Percentiles rank a stretch among this genome's conserved stretches.
Evolutionary conservation across 2,329 filamentous ascomycete genomes (phyloP).

Genomic region (Sodiomyces alkalinus): DNA sequence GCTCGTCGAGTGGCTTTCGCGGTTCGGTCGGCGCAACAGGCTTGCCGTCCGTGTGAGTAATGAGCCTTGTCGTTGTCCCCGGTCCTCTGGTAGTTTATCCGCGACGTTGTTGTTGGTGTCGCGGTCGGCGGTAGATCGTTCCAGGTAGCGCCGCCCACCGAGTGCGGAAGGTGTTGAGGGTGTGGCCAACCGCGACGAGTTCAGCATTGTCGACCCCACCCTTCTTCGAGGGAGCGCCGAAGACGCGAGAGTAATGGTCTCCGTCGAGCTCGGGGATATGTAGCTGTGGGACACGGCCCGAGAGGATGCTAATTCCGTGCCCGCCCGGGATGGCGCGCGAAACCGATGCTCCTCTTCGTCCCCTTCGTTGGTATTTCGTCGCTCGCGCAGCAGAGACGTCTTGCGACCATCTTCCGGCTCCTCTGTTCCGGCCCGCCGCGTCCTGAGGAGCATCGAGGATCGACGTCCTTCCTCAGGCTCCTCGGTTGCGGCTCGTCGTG

Average conservation of each 20-base stretch:
- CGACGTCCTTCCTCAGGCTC: conserved; percentile 35
- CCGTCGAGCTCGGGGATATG: conserved; percentile 11
- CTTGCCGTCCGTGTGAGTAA: conserved; percentile 29
- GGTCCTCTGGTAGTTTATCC: conserved; percentile 24
- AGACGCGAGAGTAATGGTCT: too few relatives aligned
- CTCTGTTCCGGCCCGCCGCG: conserved; percentile 28
- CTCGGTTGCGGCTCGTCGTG: conserved; percentile 32
- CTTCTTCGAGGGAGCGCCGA: conserved; percentile 38
- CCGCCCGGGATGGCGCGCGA: conserved; percentile 42
- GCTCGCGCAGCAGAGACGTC: conserved; percentile 28
- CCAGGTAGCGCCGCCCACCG: conserved; percentile 31
- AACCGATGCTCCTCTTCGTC: conserved; percentile 34
- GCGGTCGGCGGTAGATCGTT: conserved; percentile 26
- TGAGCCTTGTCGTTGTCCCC: conserved; percentile 24
- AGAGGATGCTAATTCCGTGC: conserved; percentile 34
- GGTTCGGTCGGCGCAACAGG: conserved; percentile 25
- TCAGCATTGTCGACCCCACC: conserved; percentile 31
- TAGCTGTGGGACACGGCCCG: conserved; percentile 22
- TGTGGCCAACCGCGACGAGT: conserved; percentile 26
- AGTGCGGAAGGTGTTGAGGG: conserved; percentile 21
- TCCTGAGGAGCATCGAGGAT: conserved; percentile 31
- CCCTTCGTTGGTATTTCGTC: conserved; percentile 29
- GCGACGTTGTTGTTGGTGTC: conserved; percentile 18
- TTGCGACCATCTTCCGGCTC: conserved; percentile 30
- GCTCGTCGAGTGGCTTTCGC: conserved; percentile 25